Conservation (phyloP, 352 stramenopile genomes). For the Phytophthora multivora region DNA sequence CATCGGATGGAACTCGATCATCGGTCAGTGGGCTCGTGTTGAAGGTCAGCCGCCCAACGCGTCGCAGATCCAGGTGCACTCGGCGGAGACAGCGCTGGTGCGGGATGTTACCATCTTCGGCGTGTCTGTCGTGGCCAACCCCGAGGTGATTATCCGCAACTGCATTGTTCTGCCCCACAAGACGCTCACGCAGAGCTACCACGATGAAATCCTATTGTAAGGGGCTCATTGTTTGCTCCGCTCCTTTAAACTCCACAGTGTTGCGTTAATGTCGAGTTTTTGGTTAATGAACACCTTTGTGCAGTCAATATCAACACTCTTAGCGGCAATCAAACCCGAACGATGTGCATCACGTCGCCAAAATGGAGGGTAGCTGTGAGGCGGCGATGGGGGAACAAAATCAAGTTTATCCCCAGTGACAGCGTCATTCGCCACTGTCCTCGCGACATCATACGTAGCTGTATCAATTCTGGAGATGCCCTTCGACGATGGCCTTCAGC, state of each 20-base stretch:
- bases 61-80: conserved; percentile 70
- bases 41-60: conserved; percentile 85
- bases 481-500: conserved; percentile 9
- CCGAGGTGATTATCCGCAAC: conserved; percentile 90
- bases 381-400: too few species aligned
- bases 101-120: conserved; percentile 91
- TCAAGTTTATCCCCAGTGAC: too few species aligned
- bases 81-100: conserved; percentile 74
- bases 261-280: conserved; percentile 29
- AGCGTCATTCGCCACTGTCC: too few species aligned
- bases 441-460: neutral
- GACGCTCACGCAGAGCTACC: conserved; percentile 86
- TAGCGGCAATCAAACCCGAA: too few species aligned
- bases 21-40: conserved; percentile 86
- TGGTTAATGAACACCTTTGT: conserved; percentile 12
- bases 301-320: too few species aligned
- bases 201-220: conserved; percentile 91
- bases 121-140: conserved; percentile 86
- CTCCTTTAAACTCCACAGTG: conserved; percentile 19
- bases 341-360: too few species aligned
- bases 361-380: too few species aligned
- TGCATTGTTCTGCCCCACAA: conserved; percentile 90
- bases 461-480: neutral
- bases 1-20: conserved; percentile 90
- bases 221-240: conserved; percentile 20